Percentiles rank a stretch among this genome's conserved stretches.
Evolutionary conservation across 768 basidiomycete species (phyloP).

Genomic region (Phlebiopsis flavidoalba): DNA sequence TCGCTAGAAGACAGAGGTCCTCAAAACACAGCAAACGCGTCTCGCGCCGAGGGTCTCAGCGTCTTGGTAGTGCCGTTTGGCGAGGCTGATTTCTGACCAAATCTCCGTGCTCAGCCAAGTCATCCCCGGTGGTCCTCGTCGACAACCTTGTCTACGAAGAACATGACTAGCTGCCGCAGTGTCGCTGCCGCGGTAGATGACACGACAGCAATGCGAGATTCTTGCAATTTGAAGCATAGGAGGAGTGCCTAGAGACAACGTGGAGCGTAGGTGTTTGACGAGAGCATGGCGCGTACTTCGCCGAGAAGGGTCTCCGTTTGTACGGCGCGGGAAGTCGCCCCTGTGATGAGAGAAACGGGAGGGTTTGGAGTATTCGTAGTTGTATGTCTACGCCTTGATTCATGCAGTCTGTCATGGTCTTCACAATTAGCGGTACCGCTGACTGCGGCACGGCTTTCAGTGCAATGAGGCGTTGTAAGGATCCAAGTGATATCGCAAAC

Average conservation of each 20-base stretch:
- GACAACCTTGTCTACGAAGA: constrained; percentile 92
- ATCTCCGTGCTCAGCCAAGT: constrained; percentile 26
- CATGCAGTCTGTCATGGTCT: constrained; percentile 82
- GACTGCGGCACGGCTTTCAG: constrained; percentile 81
- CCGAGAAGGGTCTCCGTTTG: constrained; percentile 78
- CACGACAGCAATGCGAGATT: constrained; percentile 92
- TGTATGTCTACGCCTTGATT: constrained; percentile 97
- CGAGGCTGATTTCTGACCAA: constrained; percentile 43
- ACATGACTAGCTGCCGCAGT: constrained; percentile 93
- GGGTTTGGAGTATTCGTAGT: constrained; percentile 86
- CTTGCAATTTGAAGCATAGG: constrained; percentile 94
- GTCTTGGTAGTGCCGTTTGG: constrained; percentile 63
- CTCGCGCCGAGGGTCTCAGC: constrained; percentile 72
- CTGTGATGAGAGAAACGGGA: constrained; percentile 88
- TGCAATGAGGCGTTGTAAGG: constrained; percentile 84
- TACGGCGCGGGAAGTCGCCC: constrained; percentile 75
- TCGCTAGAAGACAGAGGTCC: constrained; percentile 86
- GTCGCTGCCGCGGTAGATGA: constrained; percentile 97
- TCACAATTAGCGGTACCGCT: constrained; percentile 74
- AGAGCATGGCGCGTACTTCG: constrained; percentile 49
- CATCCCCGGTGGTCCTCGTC: constrained; percentile 59
- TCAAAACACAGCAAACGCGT: constrained; percentile 88
- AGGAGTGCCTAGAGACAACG: constrained; percentile 59
- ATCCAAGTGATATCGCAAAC: constrained; percentile 88
- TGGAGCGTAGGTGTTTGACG: neutral